Evolutionary conservation across 208 protist genomes (phyloP).

Genomic region (Herpetomonas samuelpessoai): DNA sequence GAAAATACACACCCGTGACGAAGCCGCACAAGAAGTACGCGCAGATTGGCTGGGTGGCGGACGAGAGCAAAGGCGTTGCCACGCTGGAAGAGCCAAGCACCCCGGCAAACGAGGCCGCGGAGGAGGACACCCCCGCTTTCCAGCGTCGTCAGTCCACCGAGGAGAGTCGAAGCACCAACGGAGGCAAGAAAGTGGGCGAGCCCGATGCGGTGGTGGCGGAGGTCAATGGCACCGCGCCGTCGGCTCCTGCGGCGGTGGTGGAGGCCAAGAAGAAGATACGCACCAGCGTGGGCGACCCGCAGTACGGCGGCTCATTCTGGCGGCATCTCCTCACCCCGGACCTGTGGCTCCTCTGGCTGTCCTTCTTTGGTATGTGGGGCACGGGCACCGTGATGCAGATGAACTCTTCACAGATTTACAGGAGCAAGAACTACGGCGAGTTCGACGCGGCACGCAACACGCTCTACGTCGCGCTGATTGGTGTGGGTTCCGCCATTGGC

Average conservation of each 20-base stretch:
- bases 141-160: too few species aligned
- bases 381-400: conserved; percentile 67
- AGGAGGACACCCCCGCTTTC: not conserved
- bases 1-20: conserved; percentile 43
- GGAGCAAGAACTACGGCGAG: conserved; percentile 45
- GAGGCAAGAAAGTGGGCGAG: too few species aligned
- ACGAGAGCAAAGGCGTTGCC: conserved; percentile 8
- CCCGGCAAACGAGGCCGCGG: conserved; percentile 2
- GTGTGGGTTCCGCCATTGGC: conserved; percentile 66
- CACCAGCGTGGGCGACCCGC: conserved; percentile 37
- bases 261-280: conserved; percentile 10
- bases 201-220: too few species aligned
- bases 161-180: too few species aligned
- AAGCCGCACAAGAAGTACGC: conserved; percentile 34
- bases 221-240: conserved; percentile 1
- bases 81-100: too few species aligned
- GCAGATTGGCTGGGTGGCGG: conserved; percentile 31
- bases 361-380: conserved; percentile 72
- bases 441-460: conserved; percentile 30
- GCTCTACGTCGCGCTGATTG: conserved; percentile 64
- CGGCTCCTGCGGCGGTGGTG: conserved; percentile 6
- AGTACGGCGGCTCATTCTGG: conserved; percentile 68
- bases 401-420: conserved; percentile 77
- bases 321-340: conserved; percentile 56
- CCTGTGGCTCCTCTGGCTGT: conserved; percentile 68